These are phyloP conservation scores for Eucommia ulmoides DNA, from an alignment of 257 asterid species.

Conservation along the genomic window DNA sequence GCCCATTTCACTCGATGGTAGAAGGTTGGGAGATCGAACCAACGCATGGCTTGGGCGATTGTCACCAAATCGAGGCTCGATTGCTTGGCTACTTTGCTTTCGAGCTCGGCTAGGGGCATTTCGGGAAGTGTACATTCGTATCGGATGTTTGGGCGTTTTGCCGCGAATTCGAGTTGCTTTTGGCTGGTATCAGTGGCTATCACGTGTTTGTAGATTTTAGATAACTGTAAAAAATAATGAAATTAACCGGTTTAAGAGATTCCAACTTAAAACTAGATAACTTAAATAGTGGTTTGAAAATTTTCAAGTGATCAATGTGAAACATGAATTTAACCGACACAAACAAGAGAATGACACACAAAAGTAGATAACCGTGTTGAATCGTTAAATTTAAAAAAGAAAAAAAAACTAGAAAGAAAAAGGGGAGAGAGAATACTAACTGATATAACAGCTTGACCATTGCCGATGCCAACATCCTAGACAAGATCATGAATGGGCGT, in stretches of 20 bases:
- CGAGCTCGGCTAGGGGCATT: constrained; percentile 39
- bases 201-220: constrained; percentile 41
- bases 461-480: constrained; percentile 80
- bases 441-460: constrained; percentile 58
- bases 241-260: too few relatives aligned
- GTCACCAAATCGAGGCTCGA: constrained; percentile 44
- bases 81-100: constrained; percentile 23
- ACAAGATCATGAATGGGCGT: constrained; percentile 44
- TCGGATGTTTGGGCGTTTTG: too few relatives aligned
- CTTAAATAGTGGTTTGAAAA: too few relatives aligned
- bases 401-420: not conserved
- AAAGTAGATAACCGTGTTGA: too few relatives aligned
- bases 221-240: constrained; percentile 26
- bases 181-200: constrained; percentile 69
- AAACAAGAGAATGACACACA: not conserved
- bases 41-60: constrained; percentile 65
- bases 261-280: not conserved
- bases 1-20: constrained; percentile 43
- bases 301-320: not conserved
- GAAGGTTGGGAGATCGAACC: constrained; percentile 65
- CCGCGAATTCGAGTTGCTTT: constrained; percentile 48
- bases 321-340: not conserved
- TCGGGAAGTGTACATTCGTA: too few relatives aligned
- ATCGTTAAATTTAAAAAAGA: not conserved
- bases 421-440: constrained; percentile 16